Evolutionary conservation across 2,329 filamentous ascomycete species (phyloP), one percentile per base, ranked within the genome.

Genomic region (Cucurbitaria berberidis): DNA sequence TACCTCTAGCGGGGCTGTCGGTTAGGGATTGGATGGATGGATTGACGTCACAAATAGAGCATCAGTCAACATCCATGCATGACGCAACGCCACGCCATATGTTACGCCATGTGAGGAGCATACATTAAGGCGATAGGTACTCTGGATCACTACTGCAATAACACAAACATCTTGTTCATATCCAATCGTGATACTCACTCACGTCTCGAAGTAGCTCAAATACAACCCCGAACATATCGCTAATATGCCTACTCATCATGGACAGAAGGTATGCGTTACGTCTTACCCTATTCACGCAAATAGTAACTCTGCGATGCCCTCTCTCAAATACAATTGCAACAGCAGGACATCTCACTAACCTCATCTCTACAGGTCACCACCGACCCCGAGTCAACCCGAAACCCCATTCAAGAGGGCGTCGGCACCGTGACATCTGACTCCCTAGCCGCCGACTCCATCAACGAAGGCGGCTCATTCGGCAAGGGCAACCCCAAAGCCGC

Each of bases 401-500:
- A 84, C 24, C 54, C 59, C 16, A 82, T 80, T 53, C 71, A 78
- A 15, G 90, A 95, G 73, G 77, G 81, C 13, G 78, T 87, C 5
- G 91, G 91, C 46, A 66, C 80, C 22, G 81, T 93, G 1, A 77
- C 82, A 39, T 78, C 82, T 13, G 89, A 89, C 74, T 93, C 89
- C 6, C 85, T 96, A 5, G 91, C 91, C 10, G 88, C 86, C 53
- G 87, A 93, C 67, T 95, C 90, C 0, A 76, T 85, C 53, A 77
- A 80, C 41, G 62, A 78, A 19, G 81, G 81, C 51, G 89, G 89
- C 59, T 77, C 73, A 11, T 91, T 90, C 64, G 77, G 82, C 35
- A 72, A 81, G 24, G 74, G 81, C 51, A 89, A 90, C 75, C 78
- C 80, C 21, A 78, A 82, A 56, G 79, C 81, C 16, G 78, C 80